These are phyloP conservation scores for Chaetomiaceae sp. DNA, from an alignment of 2,329 filamentous ascomycete genomes.

Conservation along the genomic window DNA sequence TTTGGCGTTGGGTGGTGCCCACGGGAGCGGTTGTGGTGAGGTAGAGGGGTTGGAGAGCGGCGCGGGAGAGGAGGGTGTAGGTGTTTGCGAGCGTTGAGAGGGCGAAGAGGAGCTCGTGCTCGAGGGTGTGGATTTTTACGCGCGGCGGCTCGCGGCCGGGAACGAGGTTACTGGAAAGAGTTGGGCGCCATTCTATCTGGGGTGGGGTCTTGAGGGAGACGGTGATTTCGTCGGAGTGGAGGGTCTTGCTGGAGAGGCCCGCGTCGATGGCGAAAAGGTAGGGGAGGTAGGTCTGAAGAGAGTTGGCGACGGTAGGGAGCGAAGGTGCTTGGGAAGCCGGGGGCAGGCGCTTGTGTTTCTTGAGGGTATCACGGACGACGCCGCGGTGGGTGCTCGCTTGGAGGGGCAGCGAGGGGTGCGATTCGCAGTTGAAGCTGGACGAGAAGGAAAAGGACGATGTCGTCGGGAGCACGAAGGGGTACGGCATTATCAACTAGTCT, in stretches of 20 bases:
- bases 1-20: conserved; percentile 60
- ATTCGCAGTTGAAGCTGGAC: conserved; percentile 68
- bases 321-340: conserved; percentile 65
- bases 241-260: conserved; percentile 57
- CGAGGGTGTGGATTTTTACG: conserved; percentile 67
- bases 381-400: conserved; percentile 78
- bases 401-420: conserved; percentile 84
- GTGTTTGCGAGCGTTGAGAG: conserved; percentile 73
- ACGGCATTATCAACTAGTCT: conserved; percentile 85
- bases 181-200: conserved; percentile 79
- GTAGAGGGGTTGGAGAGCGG: conserved; percentile 69
- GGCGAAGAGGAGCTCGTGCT: conserved; percentile 78
- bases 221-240: conserved; percentile 56
- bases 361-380: conserved; percentile 76
- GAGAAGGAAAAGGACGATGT: conserved; percentile 84
- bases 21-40: conserved; percentile 58
- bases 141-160: conserved; percentile 55
- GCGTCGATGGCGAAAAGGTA: conserved; percentile 75
- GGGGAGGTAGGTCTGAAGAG: conserved; percentile 73
- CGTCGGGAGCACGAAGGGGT: conserved; percentile 81
- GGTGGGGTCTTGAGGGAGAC: conserved; percentile 58
- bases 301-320: conserved; percentile 64
- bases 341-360: conserved; percentile 83
- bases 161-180: conserved; percentile 58
- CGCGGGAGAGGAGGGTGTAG: conserved; percentile 67